Evolutionary conservation across 169 alveolate genomes (phyloP), one percentile per base, ranked within the genome.

Genomic region (Plasmodium chabaudi): DNA sequence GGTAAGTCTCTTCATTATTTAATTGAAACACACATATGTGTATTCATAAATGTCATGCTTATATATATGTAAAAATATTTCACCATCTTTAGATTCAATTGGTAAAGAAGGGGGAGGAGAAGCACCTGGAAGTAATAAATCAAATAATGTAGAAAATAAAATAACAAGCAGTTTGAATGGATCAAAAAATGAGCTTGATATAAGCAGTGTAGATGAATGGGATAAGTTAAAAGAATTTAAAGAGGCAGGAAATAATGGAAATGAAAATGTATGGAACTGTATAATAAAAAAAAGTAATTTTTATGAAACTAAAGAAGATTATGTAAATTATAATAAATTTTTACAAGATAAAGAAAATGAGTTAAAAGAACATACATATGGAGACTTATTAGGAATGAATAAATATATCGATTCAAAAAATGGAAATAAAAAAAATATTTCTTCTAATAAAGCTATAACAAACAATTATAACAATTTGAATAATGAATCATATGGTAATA

Each of bases 261-360:
- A 63, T 75, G 49, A 49, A 46, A 23, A 25, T 1, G n/a, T 75
- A 19, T 75, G 88, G 88, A 56, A 75, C 15, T 34, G 65, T 68
- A 17, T 75, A 15, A 75, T 75, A 12, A 75, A 46, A 46, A 75
- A 75, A 42, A 75, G 88, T 67, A 75, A 75, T 6, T 75, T 75
- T 63, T 75, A 75, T 67, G 21, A 34, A 25, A 46, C 64, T n/a
- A 75, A 75, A 42, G 88, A 75, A 39, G 88, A 75, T 39, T 75
- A 63, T 63, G n/a, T 47, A 75, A 75, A 75, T 75, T 75, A 75
- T 55, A 75, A 75, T 63, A 75, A 75, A 63, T 63, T 75, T 75
- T 63, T 75, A 5, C 42, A 10, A 19, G 64, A 60, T n/a, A 47
- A 75, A 53, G 72, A 75, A 49, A 75, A 75, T 19, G 57, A n/a